Percentiles rank a stretch among this genome's conserved stretches.
Conservation (phyloP, 2,329 filamentous ascomycete genomes). For the Sphaerulina musiva region DNA sequence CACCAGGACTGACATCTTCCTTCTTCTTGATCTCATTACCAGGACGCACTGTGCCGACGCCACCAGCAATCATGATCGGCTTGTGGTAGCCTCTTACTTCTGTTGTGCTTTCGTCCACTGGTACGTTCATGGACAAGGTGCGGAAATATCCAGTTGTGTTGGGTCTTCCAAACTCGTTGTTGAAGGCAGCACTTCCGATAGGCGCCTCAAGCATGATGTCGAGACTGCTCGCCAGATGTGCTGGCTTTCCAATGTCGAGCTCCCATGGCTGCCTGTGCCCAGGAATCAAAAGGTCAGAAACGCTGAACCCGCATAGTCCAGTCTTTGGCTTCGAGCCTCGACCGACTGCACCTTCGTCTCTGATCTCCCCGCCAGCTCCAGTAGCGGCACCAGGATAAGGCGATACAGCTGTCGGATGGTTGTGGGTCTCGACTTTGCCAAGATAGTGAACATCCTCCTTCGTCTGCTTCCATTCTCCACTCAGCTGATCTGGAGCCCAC, state of each 20-base stretch:
- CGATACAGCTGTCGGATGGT: slow-evolving; percentile 92
- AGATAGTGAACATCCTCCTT: slow-evolving; percentile 84
- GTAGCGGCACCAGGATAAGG: slow-evolving; percentile 91
- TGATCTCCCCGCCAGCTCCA: slow-evolving; percentile 88
- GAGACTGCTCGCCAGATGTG: slow-evolving; percentile 85
- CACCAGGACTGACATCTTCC: slow-evolving; percentile 73
- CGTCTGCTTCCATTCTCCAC: slow-evolving; percentile 78
- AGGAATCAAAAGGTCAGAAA: slow-evolving; percentile 88
- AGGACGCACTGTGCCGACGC: slow-evolving; percentile 84
- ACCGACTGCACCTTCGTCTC: slow-evolving; percentile 91
- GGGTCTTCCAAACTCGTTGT: slow-evolving; percentile 94
- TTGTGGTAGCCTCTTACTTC: slow-evolving; percentile 93
- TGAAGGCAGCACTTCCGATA: slow-evolving; percentile 89
- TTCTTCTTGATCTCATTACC: slow-evolving; percentile 83
- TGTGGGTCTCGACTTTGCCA: slow-evolving; percentile 95
- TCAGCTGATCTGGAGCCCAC: slow-evolving; percentile 83
- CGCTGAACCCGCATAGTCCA: slow-evolving; percentile 85
- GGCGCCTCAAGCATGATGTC: slow-evolving; percentile 98
- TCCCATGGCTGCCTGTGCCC: slow-evolving; percentile 82
- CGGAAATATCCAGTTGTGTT: slow-evolving; percentile 85
- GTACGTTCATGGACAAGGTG: slow-evolving; percentile 69
- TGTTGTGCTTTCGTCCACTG: slow-evolving; percentile 52
- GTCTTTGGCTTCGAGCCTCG: slow-evolving; percentile 89
- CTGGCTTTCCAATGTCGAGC: slow-evolving; percentile 77
- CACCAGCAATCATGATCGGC: slow-evolving; percentile 96